Evolutionary conservation across 2,329 filamentous ascomycete genomes (phyloP), one percentile per base, ranked within the genome.

Genomic region (Didymellaceae sp.): DNA sequence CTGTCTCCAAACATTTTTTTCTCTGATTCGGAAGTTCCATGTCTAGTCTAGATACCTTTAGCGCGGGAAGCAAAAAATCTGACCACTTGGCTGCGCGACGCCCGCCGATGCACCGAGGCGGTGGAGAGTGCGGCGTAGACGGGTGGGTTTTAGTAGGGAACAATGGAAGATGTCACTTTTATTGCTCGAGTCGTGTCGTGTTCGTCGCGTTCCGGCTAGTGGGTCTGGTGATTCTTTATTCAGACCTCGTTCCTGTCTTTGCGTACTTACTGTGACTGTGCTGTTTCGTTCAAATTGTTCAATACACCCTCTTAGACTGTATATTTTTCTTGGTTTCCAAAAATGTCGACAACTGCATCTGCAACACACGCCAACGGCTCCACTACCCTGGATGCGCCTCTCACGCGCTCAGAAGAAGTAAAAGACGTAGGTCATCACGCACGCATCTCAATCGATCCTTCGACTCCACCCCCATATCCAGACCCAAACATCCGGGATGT

Each of bases 361-460:
- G 26, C 26, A 1, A 28, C n/a, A n/a, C 20, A 38, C 20, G 16
- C 33, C 38, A 55, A 54, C 35, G 45, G 48, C 10, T 45, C 38
- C 17, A 43, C 42, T 22, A 61, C 50, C 22, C 28, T 45, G 6
- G 59, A 65, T 32, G 46, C 55, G 31, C 63, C 63, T 20, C 63
- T 71, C 33, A 62, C 62, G 32, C 62, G 71, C 17, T 67, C 72
- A 10, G 68, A 71, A 22, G 72, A 75, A 55, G 71, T 72, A 45
- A 64, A 73, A 62, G 71, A 74, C 48, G 72, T 74, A 64, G 37
- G 63, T 65, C n/a, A n/a, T n/a, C n/a, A n/a, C n/a, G n/a, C n/a
- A n/a, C n/a, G n/a, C n/a, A n/a, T n/a, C n/a, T n/a, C n/a, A n/a
- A n/a, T n/a, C n/a, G n/a, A n/a, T n/a, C n/a, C n/a, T 43, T 35